phyloP scores from a whole-genome alignment of 164 flowering plant genomes.

The Annona cherimola region DNA sequence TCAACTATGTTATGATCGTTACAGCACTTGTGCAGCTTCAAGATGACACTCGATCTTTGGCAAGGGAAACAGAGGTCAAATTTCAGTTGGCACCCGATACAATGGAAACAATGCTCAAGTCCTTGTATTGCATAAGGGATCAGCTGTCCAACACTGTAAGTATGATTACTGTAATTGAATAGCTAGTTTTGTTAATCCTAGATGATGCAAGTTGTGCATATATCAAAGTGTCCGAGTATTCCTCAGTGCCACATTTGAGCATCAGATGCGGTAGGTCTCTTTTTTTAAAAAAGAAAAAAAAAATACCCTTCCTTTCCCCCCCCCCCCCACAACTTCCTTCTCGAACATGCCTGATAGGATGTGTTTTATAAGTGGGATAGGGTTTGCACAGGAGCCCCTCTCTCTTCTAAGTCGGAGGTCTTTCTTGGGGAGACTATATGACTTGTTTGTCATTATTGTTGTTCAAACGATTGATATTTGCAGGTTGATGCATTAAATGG shows the following conservation, averaged over 20 bases:
- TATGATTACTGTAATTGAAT: not conserved
- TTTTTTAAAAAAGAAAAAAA: not conserved
- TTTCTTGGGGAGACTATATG: not conserved
- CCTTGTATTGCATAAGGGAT: slow-evolving; percentile 54
- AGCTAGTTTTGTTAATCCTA: not conserved
- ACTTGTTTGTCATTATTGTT: not conserved
- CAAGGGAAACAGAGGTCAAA: slow-evolving; percentile 49
- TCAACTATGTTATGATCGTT: not conserved
- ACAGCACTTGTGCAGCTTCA: slow-evolving; percentile 43
- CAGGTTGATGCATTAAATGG: slow-evolving; percentile 13
- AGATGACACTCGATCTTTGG: slow-evolving; percentile 31
- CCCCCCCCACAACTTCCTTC: no score
- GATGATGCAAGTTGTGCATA: not conserved
- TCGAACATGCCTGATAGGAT: not conserved
- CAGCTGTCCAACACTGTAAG: slow-evolving; percentile 37
- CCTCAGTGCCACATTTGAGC: not conserved
- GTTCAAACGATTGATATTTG: not conserved
- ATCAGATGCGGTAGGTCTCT: not conserved
- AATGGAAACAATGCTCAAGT: slow-evolving; percentile 49
- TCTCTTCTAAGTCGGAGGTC: not conserved
- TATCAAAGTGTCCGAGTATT: not conserved
- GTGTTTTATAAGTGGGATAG: not conserved
- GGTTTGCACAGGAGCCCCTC: not conserved
- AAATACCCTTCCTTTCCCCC: no score
- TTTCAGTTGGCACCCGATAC: slow-evolving; percentile 57